These are phyloP conservation scores for Leccinum sublutescens DNA, from an alignment of 768 basidiomycete species.

Conservation along the genomic window DNA sequence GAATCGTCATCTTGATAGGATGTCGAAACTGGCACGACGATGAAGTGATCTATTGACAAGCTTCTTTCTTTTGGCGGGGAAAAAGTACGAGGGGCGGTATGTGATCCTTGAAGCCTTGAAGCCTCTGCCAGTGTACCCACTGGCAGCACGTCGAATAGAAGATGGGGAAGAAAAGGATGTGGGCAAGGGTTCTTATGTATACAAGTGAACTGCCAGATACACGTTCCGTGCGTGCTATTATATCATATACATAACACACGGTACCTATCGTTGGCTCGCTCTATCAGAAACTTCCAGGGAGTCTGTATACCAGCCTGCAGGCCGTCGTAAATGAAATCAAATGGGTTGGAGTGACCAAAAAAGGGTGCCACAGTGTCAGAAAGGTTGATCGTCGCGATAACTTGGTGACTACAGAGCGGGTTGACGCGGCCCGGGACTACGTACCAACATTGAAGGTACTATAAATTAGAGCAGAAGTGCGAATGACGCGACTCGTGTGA, in stretches of 20 bases:
- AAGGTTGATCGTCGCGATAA: no score
- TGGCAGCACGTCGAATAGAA: not conserved
- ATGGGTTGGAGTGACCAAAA: no score
- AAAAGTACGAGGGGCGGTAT: no score
- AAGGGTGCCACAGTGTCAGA: no score
- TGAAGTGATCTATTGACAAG: not conserved
- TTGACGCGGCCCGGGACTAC: no score
- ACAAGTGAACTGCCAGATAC: not conserved
- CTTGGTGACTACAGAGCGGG: no score
- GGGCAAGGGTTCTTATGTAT: not conserved
- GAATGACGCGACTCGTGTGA: not conserved
- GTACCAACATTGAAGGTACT: not conserved
- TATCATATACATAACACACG: no score
- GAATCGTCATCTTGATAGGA: not conserved
- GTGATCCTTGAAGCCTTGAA: no score
- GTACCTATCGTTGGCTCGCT: not conserved
- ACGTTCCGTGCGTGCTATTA: not conserved
- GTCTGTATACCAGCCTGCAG: no score
- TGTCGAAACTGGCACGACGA: not conserved
- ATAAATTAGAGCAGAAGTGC: not conserved
- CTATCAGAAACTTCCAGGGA: not conserved
- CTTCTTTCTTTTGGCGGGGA: no score
- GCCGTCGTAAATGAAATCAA: no score
- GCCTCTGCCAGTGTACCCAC: no score
- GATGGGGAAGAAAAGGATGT: not conserved